A percentile compares a stretch with the other conserved stretches of the same genome.
Evolutionary conservation across 305 asterid genomes (phyloP).

Genomic region (Salvia sclarea): DNA sequence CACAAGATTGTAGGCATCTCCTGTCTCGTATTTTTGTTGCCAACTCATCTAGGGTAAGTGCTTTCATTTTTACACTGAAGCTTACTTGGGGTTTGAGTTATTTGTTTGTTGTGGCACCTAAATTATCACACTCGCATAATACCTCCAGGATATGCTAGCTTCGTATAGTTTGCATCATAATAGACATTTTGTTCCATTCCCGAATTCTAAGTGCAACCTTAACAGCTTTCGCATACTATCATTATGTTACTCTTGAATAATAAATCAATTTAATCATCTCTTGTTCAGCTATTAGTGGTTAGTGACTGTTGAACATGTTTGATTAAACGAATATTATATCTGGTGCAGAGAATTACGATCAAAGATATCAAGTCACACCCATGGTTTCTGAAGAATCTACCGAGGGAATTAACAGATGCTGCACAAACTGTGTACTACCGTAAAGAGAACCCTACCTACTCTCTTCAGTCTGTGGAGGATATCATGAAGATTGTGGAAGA

Average conservation of each 20-base stretch:
- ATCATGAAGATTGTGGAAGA: constrained; percentile 80
- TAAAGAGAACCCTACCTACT: constrained; percentile 81
- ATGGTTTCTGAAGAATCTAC: constrained; percentile 92
- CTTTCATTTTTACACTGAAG: neutral
- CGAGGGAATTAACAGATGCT: constrained; percentile 86
- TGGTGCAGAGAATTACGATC: constrained; percentile 74
- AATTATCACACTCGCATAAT: neutral
- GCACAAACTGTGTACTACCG: constrained; percentile 76
- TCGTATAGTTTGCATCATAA: neutral
- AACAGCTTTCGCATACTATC: too few species aligned
- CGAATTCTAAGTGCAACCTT: neutral
- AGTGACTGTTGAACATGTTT: too few species aligned
- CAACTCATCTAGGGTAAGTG: constrained; percentile 70
- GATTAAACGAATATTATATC: neutral
- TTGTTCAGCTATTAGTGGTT: too few species aligned
- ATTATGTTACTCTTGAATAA: neutral
- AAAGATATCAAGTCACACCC: constrained; percentile 89
- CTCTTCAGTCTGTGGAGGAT: constrained; percentile 75
- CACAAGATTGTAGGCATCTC: constrained; percentile 90
- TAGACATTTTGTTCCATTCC: neutral
- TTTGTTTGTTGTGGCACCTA: neutral
- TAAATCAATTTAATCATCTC: neutral
- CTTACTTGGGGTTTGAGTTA: neutral
- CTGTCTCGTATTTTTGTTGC: constrained; percentile 95
- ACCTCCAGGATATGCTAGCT: neutral